A percentile compares a stretch with the other conserved stretches of the same genome.
Conservation (phyloP, 2,329 filamentous ascomycete species). For the Lojkania enalia region DNA sequence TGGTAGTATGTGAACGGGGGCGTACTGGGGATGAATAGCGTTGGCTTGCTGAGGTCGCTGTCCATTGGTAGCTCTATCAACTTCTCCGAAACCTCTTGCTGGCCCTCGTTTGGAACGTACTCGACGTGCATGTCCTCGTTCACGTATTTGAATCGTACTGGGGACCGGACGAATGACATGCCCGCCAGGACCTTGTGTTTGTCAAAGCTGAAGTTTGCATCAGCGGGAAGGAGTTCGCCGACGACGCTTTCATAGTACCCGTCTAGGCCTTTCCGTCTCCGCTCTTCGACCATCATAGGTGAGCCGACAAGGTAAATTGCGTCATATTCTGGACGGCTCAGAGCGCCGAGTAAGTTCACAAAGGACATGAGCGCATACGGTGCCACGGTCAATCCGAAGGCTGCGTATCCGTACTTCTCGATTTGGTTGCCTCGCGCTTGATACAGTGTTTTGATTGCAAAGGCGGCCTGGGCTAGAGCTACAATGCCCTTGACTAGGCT, state of each 20-base stretch:
- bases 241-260: conserved; percentile 11
- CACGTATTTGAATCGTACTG: neutral
- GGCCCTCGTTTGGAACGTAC: neutral
- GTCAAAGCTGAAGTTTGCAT: neutral
- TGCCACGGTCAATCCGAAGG: conserved; percentile 36
- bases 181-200: neutral
- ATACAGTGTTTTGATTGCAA: conserved; percentile 26
- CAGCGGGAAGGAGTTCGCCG: neutral
- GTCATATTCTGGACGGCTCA: conserved; percentile 25
- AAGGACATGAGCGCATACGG: conserved; percentile 40
- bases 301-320: conserved; percentile 21
- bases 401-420: conserved; percentile 32
- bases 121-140: neutral
- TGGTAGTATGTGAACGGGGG: conserved; percentile 8
- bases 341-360: conserved; percentile 29
- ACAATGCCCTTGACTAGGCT: conserved; percentile 15
- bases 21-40: conserved; percentile 5
- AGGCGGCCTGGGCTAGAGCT: conserved; percentile 28
- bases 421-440: conserved; percentile 26
- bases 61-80: no score
- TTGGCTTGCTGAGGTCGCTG: neutral
- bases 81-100: neutral
- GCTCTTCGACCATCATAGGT: conserved; percentile 7
- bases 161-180: neutral
- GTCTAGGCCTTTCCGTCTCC: conserved; percentile 3